Evolutionary conservation across 225 moss, liverwort and hornwort species (phyloP).

Genomic region (Antitrichia curtipendula): DNA sequence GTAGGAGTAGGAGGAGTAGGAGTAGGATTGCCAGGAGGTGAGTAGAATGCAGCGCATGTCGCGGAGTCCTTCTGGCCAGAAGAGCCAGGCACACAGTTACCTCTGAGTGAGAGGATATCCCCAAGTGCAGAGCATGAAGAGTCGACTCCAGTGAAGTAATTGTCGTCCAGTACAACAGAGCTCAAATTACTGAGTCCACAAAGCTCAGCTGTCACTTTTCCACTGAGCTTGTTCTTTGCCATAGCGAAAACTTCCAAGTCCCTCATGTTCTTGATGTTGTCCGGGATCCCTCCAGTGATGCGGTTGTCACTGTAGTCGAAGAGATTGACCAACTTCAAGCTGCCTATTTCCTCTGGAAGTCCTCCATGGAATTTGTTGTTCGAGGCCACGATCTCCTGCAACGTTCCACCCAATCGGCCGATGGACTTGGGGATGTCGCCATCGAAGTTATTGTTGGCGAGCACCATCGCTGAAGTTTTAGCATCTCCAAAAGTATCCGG

Average conservation of each 20-base stretch:
- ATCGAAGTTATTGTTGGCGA: slow-evolving; percentile 53
- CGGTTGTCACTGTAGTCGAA: slow-evolving; percentile 58
- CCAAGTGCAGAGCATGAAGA: slow-evolving; percentile 6
- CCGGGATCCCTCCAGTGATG: slow-evolving; percentile 45
- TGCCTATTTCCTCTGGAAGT: slow-evolving; percentile 46
- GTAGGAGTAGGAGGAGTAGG: background rate
- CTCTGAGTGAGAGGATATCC: slow-evolving; percentile 24
- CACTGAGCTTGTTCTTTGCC: slow-evolving; percentile 38
- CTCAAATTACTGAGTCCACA: slow-evolving; percentile 33
- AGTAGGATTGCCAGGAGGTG: background rate
- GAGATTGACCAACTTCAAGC: slow-evolving; percentile 13
- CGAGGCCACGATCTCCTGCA: slow-evolving; percentile 46
- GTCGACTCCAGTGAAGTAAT: slow-evolving; percentile 35
- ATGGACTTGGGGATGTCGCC: slow-evolving; percentile 55
- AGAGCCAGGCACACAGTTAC: slow-evolving; percentile 49
- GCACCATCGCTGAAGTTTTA: slow-evolving; percentile 56
- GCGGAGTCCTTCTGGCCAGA: slow-evolving; percentile 29
- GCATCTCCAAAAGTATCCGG: slow-evolving; percentile 61
- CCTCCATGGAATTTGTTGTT: slow-evolving; percentile 46
- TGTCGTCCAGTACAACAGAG: slow-evolving; percentile 46
- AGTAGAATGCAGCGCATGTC: slow-evolving; percentile 44
- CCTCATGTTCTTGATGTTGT: slow-evolving; percentile 18
- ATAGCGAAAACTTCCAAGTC: slow-evolving; percentile 32
- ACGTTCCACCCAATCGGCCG: slow-evolving; percentile 6
- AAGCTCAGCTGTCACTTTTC: slow-evolving; percentile 22